phyloP scores from a whole-genome alignment of 495 filamentous ascomycete genomes.

The Aspergillus panamensis region DNA sequence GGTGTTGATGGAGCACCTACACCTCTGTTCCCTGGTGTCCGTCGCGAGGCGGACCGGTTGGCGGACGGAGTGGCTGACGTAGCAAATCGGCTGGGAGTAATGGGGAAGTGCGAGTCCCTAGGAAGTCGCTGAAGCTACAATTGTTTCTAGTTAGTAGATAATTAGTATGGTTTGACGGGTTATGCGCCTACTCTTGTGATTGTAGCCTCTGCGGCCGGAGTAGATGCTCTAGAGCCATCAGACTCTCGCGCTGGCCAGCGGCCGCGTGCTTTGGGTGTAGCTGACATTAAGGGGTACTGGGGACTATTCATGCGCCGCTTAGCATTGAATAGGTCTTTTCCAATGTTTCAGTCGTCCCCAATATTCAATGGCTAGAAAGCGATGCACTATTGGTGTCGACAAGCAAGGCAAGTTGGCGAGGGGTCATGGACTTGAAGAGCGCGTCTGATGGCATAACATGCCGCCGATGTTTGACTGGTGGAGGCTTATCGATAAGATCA shows the following conservation, averaged over 20 bases:
- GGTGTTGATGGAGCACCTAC: slow-evolving; percentile 58
- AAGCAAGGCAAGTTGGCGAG: background rate
- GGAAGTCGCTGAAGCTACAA: slow-evolving; percentile 40
- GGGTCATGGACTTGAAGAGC: slow-evolving; percentile 9
- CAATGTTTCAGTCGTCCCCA: background rate
- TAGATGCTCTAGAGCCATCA: slow-evolving; percentile 22
- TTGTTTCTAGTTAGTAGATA: slow-evolving; percentile 6
- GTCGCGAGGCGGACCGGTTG: slow-evolving; percentile 37
- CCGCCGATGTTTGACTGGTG: slow-evolving; percentile 23
- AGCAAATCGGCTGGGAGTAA: slow-evolving; percentile 41
- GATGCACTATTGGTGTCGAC: background rate
- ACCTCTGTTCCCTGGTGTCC: slow-evolving; percentile 35
- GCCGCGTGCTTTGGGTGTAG: slow-evolving; percentile 36
- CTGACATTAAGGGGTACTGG: slow-evolving; percentile 28
- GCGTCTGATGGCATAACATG: slow-evolving; percentile 24
- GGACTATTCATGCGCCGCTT: background rate
- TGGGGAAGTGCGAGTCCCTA: slow-evolving; percentile 32
- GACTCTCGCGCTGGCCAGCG: slow-evolving; percentile 31
- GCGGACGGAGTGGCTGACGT: slow-evolving; percentile 32
- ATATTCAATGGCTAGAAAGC: background rate
- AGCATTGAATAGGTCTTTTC: background rate
- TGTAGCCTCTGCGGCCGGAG: slow-evolving; percentile 34
- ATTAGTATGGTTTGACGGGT: background rate
- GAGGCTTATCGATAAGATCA: slow-evolving; percentile 37
- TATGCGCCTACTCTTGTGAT: slow-evolving; percentile 29